A percentile compares a stretch with the other conserved stretches of the same genome.
phyloP scores from a whole-genome alignment of 257 asterid species.

The Lycium ferocissimum region DNA sequence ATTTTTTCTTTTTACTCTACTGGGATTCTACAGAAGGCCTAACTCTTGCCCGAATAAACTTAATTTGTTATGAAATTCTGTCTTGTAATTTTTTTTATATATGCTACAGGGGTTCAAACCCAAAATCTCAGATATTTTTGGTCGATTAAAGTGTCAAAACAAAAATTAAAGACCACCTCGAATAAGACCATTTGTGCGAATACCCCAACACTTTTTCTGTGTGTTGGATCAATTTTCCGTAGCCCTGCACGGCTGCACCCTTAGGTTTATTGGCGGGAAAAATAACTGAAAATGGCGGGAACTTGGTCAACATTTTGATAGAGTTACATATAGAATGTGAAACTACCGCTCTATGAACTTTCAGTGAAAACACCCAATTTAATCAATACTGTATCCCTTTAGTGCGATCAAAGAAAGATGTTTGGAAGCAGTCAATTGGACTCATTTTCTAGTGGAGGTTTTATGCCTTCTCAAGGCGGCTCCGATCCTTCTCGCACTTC shows the following conservation, averaged over 20 bases:
- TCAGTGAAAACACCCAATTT: not conserved
- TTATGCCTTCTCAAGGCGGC: constrained; percentile 51
- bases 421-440: constrained; percentile 68
- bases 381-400: not conserved
- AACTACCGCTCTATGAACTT: not conserved
- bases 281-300: constrained; percentile 41
- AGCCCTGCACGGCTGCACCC: not conserved
- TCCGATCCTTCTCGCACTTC: constrained; percentile 57
- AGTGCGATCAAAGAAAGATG: constrained; percentile 34
- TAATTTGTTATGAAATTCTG: no score
- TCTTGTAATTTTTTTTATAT: no score
- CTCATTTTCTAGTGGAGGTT: constrained; percentile 45
- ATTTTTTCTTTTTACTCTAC: no score
- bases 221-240: not conserved
- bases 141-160: no score
- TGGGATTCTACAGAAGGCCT: no score
- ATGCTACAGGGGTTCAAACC: no score
- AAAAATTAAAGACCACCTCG: no score
- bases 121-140: no score
- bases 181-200: no score
- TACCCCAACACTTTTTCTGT: not conserved
- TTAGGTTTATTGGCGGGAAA: constrained; percentile 41
- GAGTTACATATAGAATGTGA: constrained; percentile 16
- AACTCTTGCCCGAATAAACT: no score
- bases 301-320: not conserved